Conservation (phyloP, 139 green algal genomes). For the Auxenochlorella pyrenoidosa region DNA sequence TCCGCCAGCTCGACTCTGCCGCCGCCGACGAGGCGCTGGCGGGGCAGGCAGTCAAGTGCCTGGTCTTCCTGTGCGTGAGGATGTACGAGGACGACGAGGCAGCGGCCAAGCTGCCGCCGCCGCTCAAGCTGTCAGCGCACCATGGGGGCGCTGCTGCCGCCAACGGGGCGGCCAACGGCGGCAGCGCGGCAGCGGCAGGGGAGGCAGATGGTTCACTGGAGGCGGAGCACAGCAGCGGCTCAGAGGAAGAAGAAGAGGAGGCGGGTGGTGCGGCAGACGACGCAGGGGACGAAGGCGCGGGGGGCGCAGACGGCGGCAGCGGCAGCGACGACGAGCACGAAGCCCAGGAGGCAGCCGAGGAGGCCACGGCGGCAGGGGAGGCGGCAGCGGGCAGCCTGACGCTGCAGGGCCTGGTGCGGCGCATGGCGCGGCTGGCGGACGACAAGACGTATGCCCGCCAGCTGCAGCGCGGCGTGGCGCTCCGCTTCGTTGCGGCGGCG, state of each 20-base stretch:
- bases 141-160: conserved; percentile 23
- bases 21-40: conserved; percentile 77
- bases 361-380: conserved; percentile 21
- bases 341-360: conserved; percentile 6
- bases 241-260: conserved; percentile 35
- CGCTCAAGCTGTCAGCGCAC: conserved; percentile 21
- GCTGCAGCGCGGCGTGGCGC: conserved; percentile 67
- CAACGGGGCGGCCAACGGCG: conserved; percentile 23
- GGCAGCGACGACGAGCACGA: conserved; percentile 37
- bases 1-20: conserved; percentile 73
- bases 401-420: conserved; percentile 69
- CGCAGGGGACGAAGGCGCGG: conserved; percentile 28
- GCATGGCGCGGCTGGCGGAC: conserved; percentile 77
- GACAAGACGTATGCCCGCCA: conserved; percentile 52
- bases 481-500: conserved; percentile 84
- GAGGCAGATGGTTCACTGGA: conserved; percentile 25
- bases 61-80: conserved; percentile 70
- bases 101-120: conserved; percentile 29
- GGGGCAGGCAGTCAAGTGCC: conserved; percentile 83
- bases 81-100: conserved; percentile 56
- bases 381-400: conserved; percentile 52
- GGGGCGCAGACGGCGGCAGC: conserved; percentile 22
- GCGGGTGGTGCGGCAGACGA: conserved; percentile 26
- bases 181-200: neutral
- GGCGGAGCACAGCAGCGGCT: conserved; percentile 25